These are phyloP conservation scores for Kodamaea ohmeri DNA, from an alignment of 1,139 yeast species.

Conservation along the genomic window DNA sequence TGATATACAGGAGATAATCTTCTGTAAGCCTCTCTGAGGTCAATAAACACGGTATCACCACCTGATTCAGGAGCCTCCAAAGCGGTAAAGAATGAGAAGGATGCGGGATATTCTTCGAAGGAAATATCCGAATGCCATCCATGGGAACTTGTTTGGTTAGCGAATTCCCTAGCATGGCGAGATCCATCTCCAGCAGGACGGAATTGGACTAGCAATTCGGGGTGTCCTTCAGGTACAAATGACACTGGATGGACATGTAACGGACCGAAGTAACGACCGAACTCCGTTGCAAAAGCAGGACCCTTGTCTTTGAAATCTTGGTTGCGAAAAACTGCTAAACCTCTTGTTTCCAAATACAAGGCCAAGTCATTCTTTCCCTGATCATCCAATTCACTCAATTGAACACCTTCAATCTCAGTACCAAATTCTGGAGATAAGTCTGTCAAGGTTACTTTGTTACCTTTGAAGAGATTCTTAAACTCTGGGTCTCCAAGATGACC, in stretches of 20 bases:
- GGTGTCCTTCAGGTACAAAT: slow-evolving; percentile 26
- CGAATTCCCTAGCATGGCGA: slow-evolving; percentile 23
- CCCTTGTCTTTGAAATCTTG: slow-evolving; percentile 35
- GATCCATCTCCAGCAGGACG: slow-evolving; percentile 28
- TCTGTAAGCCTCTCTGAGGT: slow-evolving; percentile 31
- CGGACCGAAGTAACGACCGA: slow-evolving; percentile 32
- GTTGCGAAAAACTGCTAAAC: slow-evolving; percentile 30
- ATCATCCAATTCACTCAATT: slow-evolving; percentile 31
- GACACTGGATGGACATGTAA: slow-evolving; percentile 34
- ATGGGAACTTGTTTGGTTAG: slow-evolving; percentile 16
- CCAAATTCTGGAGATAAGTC: slow-evolving; percentile 35
- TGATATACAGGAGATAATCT: slow-evolving; percentile 31
- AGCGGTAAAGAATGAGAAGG: slow-evolving; percentile 31
- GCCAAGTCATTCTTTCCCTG: slow-evolving; percentile 35
- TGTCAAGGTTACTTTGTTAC: slow-evolving; percentile 15
- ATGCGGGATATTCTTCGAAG: slow-evolving; percentile 32
- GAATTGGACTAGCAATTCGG: slow-evolving; percentile 31
- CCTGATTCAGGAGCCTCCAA: slow-evolving; percentile 33
- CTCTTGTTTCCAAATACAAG: slow-evolving; percentile 30
- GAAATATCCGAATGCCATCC: slow-evolving; percentile 34
- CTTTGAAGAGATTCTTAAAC: slow-evolving; percentile 27
- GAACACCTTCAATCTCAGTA: slow-evolving; percentile 31
- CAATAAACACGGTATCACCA: slow-evolving; percentile 35
- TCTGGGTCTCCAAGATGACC: slow-evolving; percentile 30
- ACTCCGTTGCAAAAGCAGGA: slow-evolving; percentile 27